Conservation (phyloP, 805 yeast genomes). For the Nakazawaea molendinolei region DNA sequence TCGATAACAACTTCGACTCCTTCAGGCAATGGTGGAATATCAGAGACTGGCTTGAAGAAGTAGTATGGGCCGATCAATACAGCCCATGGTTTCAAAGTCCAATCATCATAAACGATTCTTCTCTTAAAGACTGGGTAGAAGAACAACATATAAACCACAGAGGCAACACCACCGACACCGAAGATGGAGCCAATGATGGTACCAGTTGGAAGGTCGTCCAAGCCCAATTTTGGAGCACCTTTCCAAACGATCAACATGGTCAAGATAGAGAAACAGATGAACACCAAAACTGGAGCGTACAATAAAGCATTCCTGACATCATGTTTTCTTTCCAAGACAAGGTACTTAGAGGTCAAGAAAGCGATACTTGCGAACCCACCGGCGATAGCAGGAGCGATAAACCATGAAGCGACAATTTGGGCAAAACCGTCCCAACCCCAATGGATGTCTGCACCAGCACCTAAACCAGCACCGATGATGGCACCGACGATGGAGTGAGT, state of each 20-base stretch:
- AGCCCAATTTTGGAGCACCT: conserved; percentile 64
- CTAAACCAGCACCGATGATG: conserved; percentile 67
- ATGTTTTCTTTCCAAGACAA: conserved; percentile 54
- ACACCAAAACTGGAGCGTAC: conserved; percentile 56
- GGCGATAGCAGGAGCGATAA: conserved; percentile 67
- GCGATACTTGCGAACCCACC: conserved; percentile 55
- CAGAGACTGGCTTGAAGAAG: conserved; percentile 47
- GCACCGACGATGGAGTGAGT: conserved; percentile 78
- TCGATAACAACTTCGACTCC: conserved; percentile 52
- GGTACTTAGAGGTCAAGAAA: conserved; percentile 52
- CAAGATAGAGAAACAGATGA: conserved; percentile 50
- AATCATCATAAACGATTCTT: conserved; percentile 53
- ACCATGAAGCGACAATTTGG: conserved; percentile 75
- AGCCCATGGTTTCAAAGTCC: conserved; percentile 58
- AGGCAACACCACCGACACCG: conserved; percentile 59
- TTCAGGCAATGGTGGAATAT: conserved; percentile 62
- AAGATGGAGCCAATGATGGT: conserved; percentile 53
- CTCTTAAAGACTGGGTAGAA: conserved; percentile 58
- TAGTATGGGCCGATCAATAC: conserved; percentile 48
- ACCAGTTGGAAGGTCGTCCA: conserved; percentile 44
- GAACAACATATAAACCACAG: conserved; percentile 42
- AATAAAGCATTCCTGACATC: conserved; percentile 49
- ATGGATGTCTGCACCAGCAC: conserved; percentile 55
- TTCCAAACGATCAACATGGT: conserved; percentile 79
- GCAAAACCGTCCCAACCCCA: conserved; percentile 79